Base-by-base conservation (phyloP, 495 filamentous ascomycete species). In the Hypoxylon crocopeplum region DNA sequence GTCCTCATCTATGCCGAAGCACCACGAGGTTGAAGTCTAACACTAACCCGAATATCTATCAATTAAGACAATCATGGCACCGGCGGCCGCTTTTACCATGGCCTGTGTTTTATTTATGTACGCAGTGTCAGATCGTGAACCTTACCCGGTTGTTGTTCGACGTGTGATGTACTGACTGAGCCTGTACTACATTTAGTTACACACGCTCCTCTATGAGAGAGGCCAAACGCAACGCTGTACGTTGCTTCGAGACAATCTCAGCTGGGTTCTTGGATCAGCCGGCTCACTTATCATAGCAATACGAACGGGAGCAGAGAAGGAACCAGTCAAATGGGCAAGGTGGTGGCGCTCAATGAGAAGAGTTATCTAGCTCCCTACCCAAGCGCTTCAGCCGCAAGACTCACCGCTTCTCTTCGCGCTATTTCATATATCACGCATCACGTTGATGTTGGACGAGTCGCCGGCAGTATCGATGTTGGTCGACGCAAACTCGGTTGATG, bases 61-160 rank as follows among this genome's bases (percentile, higher is more conserved):
- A 5, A 47, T 30, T 0, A 33, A 81, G 78, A 79, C 72, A 0
- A 55, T 79, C 11, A 71, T 76, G 53, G 75, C 76, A 7, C 78
- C 78, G 2, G 59, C 73, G 0, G 77, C 78, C 0, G 78, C 77
- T 15, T 79, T 80, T 39, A 78, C 73, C 2, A 81, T 81, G 78
- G 78, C 78, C 5, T 70, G 68, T 12, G 29, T 81, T 6, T 59
- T 81, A 17, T 77, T 81, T 41, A 64, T 69, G 68, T 74, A 53
- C 29, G 73, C 51, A 12, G 13, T 20, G 30, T 11, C 22, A 8
- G 11, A n/a, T 24, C 17, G 7, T 7, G 15, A 27, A 7, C 5
- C 22, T 16, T 29, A 29, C 10, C 12, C 24, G 5, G 1, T 27
- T 46, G 6, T n/a, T n/a, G n/a, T n/a, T n/a, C n/a, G n/a, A n/a